Conservation (phyloP, 2,329 filamentous ascomycete species). For the Clarireedia homoeocarpa region DNA sequence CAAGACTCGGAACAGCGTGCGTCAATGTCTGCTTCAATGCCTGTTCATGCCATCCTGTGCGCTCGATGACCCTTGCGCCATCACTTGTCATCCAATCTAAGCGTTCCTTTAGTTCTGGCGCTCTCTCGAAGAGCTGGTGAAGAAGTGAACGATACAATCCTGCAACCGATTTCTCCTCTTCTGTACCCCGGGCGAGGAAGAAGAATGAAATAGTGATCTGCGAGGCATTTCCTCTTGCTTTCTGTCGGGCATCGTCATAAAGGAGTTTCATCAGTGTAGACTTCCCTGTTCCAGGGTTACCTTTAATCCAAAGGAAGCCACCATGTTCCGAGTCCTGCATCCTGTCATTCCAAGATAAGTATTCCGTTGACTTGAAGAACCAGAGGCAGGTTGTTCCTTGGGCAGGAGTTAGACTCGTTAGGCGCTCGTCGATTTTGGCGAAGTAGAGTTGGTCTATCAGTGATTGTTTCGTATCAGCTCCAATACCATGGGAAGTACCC, state of each 20-base stretch:
- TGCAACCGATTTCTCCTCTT: conserved; percentile 36
- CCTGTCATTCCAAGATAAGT: conserved; percentile 32
- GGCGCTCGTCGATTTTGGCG: conserved; percentile 33
- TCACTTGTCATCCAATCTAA: conserved; percentile 22
- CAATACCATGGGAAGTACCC: no score
- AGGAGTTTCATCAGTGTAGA: conserved; percentile 36
- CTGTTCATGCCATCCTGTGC: conserved; percentile 25
- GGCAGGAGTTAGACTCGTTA: conserved; percentile 31
- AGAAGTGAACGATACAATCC: conserved; percentile 46
- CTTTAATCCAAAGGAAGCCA: conserved; percentile 41
- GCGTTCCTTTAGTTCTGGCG: conserved; percentile 29
- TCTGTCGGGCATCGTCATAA: conserved; percentile 24
- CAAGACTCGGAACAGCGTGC: conserved; percentile 25
- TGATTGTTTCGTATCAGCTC: conserved; percentile 10
- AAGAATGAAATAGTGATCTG: conserved; percentile 31
- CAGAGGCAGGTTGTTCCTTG: conserved; percentile 35
- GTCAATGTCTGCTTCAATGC: conserved; percentile 21
- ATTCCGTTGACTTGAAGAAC: conserved; percentile 31
- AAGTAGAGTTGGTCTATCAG: conserved; percentile 32
- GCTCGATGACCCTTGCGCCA: conserved; percentile 14
- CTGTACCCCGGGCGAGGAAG: conserved; percentile 20
- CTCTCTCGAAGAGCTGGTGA: conserved; percentile 35
- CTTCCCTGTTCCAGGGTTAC: conserved; percentile 39
- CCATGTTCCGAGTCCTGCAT: conserved; percentile 25
- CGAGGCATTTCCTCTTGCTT: conserved; percentile 13